Base-by-base conservation (phyloP, 805 yeast genomes). In the Pichia nakasei region DNA sequence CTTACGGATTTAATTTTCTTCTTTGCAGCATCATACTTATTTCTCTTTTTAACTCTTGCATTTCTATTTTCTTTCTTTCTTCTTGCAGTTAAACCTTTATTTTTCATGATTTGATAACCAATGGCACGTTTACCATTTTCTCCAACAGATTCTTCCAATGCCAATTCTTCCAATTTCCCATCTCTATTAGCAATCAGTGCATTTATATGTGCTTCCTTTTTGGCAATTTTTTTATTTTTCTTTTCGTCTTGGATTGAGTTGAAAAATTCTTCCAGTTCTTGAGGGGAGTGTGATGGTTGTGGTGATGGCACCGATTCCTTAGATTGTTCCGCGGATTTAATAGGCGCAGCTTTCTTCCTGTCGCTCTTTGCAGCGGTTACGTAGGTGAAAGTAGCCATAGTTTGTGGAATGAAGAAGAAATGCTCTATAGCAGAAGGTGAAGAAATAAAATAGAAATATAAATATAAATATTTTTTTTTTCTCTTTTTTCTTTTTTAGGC, bases 21-120 rank as follows among this genome's bases (percentile, higher is more conserved):
- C 70, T 87, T 80, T 24, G 98, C 98, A 62, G 77, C 74, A 51
- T 87, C 97, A 70, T 85, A 93, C 78, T 86, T 86, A 80, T 81
- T 85, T 74, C 98, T 84, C 94, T 91, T 93, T 75, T 93, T 93
- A 57, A 93, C 97, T 68, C 98, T 82, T 36, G 97, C 78, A 63
- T 93, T 93, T 67, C 97, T 78, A 71, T 85, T 80, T 52, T 86
- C 96, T 74, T 93, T 93, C 72, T 85, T 84, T 62, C 96, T 76
- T 64, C 82, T 84, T 18, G 95, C 91, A 1, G 97, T 89, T 50
- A 93, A 78, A 59, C 98, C 98, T 70, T 86, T 89, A 70, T 93
- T 93, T 76, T 91, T 93, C 67, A 86, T 73, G 50, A 93, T 93
- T 70, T 91, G 97, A 68, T 82, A 93, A 62, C 85, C 87, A 57